Percentiles rank a stretch among this genome's conserved stretches.
These are phyloP conservation scores for Breynia disticha DNA, from an alignment of 441 rosid genomes.

Conservation along the genomic window DNA sequence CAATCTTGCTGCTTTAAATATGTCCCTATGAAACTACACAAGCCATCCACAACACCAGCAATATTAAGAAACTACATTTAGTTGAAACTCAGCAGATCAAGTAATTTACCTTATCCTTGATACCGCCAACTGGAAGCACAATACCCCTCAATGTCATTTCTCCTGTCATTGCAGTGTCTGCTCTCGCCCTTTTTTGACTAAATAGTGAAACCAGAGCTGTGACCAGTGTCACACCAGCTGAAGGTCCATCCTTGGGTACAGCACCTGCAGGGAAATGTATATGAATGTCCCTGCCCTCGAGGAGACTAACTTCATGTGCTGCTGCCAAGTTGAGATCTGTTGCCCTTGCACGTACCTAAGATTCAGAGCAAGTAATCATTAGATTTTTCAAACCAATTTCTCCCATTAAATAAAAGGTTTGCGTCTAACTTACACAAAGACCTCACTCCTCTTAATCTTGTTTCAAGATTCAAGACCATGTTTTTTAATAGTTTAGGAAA, in stretches of 20 bases:
- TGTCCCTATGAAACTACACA: background rate
- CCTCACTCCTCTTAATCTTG: no score
- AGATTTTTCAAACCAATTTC: slow-evolving; percentile 3
- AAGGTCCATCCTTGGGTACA: slow-evolving; percentile 95
- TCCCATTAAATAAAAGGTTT: no score
- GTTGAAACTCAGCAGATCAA: background rate
- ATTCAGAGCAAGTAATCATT: slow-evolving; percentile 12
- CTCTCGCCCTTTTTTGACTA: slow-evolving; percentile 75
- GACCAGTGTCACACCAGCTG: slow-evolving; percentile 97
- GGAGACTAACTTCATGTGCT: slow-evolving; percentile 54
- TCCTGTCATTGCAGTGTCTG: slow-evolving; percentile 99
- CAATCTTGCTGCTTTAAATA: no score
- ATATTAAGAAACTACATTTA: background rate
- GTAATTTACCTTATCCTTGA: slow-evolving; percentile 77
- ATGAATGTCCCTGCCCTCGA: slow-evolving; percentile 86
- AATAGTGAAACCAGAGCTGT: slow-evolving; percentile 90
- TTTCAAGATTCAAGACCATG: no score
- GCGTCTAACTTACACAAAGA: no score
- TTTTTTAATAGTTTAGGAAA: no score
- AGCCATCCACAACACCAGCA: slow-evolving; percentile 1
- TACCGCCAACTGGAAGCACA: slow-evolving; percentile 96
- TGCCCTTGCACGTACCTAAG: slow-evolving; percentile 89
- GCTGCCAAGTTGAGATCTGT: slow-evolving; percentile 58
- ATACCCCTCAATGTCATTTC: slow-evolving; percentile 99
- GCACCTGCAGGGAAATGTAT: slow-evolving; percentile 99